These are phyloP conservation scores for Pseudopediastrum boryanum DNA, from an alignment of 139 green algal species.

Conservation along the genomic window DNA sequence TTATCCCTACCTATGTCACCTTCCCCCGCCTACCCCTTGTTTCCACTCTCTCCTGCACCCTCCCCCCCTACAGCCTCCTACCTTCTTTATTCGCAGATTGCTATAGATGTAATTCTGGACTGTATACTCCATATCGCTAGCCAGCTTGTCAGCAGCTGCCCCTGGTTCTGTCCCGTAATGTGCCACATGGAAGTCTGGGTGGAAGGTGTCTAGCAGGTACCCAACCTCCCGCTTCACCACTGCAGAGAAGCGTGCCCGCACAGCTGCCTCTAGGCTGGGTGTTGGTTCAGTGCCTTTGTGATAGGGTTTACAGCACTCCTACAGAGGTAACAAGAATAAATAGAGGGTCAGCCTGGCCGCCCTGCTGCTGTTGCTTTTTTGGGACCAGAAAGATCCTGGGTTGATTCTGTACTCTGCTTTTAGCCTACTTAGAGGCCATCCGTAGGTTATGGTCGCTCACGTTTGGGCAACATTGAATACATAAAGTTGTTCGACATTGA, in stretches of 20 bases:
- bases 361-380: no score
- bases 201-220: conserved; percentile 27
- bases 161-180: conserved; percentile 1
- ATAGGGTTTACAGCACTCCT: conserved; percentile 34
- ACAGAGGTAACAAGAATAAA: background rate
- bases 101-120: conserved; percentile 33
- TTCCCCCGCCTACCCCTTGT: no score
- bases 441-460: no score
- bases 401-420: no score
- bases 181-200: conserved; percentile 29
- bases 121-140: background rate
- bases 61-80: no score
- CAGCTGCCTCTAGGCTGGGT: conserved; percentile 22
- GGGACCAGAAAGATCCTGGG: no score
- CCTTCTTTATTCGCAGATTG: conserved; percentile 25
- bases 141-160: background rate
- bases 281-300: background rate
- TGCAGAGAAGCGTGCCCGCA: conserved; percentile 33
- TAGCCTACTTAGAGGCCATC: no score
- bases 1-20: no score
- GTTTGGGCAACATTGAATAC: no score
- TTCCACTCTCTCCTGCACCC: no score
- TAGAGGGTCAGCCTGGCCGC: no score
- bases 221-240: conserved; percentile 29
- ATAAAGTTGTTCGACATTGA: no score